A percentile compares a stretch with the other conserved stretches of the same genome.
phyloP scores from a whole-genome alignment of 768 basidiomycete species.

The Arthromyces matolae region DNA sequence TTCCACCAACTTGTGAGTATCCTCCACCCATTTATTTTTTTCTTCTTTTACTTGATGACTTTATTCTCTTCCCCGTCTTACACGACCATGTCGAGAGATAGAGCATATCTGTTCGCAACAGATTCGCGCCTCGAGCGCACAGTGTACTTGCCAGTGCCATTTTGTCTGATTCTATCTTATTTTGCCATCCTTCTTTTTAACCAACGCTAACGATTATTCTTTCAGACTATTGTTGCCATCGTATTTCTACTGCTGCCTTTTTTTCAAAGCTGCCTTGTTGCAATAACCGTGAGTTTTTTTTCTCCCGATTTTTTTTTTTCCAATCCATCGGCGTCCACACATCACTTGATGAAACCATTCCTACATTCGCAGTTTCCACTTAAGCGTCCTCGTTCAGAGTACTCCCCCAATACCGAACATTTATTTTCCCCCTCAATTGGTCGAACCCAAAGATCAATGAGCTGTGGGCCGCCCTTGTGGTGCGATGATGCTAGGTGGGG shows the following conservation, averaged over 20 bases:
- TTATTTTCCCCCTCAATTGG: constrained; percentile 66
- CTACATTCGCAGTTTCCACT: constrained; percentile 90
- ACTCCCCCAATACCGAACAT: constrained; percentile 75
- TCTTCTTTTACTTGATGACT: constrained; percentile 42
- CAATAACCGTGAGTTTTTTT: background rate
- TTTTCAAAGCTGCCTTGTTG: no score
- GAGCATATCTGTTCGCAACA: constrained; percentile 77
- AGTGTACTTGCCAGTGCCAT: constrained; percentile 90
- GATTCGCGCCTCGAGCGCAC: constrained; percentile 56
- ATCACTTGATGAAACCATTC: constrained; percentile 55
- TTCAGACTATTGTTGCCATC: no score
- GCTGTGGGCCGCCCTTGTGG: constrained; percentile 62
- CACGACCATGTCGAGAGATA: constrained; percentile 84
- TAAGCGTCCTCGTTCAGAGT: constrained; percentile 65
- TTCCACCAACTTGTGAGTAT: background rate
- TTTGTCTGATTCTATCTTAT: constrained; percentile 58
- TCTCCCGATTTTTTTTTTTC: constrained; percentile 3
- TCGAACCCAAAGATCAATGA: constrained; percentile 67
- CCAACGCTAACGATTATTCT: no score
- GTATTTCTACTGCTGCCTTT: no score
- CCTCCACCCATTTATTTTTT: no score
- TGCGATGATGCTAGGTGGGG: constrained; percentile 79
- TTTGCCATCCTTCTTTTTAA: constrained; percentile 9
- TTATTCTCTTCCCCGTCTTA: constrained; percentile 91
- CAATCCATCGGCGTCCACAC: constrained; percentile 11